Base-by-base conservation (phyloP, 2,329 filamentous ascomycete species). In the Aspergillus sp. region DNA sequence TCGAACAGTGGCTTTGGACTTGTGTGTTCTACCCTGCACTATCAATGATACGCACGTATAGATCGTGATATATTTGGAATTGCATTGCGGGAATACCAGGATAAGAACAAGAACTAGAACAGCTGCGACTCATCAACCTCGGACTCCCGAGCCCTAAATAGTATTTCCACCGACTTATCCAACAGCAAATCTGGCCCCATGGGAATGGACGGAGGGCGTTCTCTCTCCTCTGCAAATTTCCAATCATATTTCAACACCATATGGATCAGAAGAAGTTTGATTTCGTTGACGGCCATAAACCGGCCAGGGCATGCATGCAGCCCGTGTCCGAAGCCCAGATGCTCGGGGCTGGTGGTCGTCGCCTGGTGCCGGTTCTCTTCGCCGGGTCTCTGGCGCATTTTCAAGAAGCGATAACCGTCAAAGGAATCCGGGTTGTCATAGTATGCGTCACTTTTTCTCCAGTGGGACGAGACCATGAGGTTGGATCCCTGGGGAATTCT, bases 231-330 rank as follows among this genome's bases (percentile, higher is more conserved):
- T 19, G 51, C 5, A 64, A 59, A 39, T 51, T 70, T 67, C 29
- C 77, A 52, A 19, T 78, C 74, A 54, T 75, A 78, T 45, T 76
- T 71, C 26, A 70, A 55, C 0, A 77, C 51, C 5, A 77, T 54
- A 42, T 74, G 66, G 0, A 72, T 67, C 41, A 76, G 49, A 4
- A 76, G 67, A 58, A 78, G 72, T 55, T 78, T 78, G 9, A 78
- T 61, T 54, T 76, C 73, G 44, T 75, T 66, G 0, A 73, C 70
- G 0, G 74, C 73, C 46, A 78, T 76, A 62, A 78, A 78, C 0
- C 75, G 65, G 0, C 75, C 76, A 1, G 73, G 71, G 38, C 75
- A 57, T 30, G 52, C 40, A 26, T 54, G 47, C 30, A 44, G 47
- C 8, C 62, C 61, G 41, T 58, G 53, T 5, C 62, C 62, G 43